These are phyloP conservation scores for Cyberlindnera japonica DNA, from an alignment of 805 yeast genomes.

Conservation along the genomic window DNA sequence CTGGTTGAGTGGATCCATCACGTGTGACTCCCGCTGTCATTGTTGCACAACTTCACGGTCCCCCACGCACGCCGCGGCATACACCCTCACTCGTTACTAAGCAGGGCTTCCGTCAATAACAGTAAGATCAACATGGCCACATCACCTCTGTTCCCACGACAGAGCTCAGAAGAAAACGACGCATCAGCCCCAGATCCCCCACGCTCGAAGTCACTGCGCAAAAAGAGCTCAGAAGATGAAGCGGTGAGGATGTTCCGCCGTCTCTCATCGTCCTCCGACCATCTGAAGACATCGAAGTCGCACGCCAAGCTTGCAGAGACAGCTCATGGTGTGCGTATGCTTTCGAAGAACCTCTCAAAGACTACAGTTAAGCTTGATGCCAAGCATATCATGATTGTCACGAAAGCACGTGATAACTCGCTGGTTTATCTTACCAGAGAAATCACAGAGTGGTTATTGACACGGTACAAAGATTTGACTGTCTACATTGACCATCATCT, in stretches of 20 bases:
- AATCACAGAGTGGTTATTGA: conserved; percentile 71
- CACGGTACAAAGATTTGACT: conserved; percentile 34
- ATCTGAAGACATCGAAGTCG: conserved; percentile 53
- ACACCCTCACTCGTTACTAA: no score
- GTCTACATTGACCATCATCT: conserved; percentile 77
- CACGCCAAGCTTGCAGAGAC: conserved; percentile 78
- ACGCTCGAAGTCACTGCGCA: conserved; percentile 4
- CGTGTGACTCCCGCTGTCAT: no score
- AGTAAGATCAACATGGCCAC: no score
- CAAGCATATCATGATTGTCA: conserved; percentile 71
- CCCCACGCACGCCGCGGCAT: no score
- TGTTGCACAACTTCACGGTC: no score
- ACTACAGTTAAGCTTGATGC: conserved; percentile 72
- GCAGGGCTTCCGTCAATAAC: no score
- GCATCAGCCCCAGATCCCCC: neutral
- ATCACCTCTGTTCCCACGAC: neutral
- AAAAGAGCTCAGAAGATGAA: conserved; percentile 17
- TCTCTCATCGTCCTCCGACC: conserved; percentile 32
- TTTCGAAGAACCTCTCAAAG: conserved; percentile 66
- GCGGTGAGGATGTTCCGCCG: conserved; percentile 21
- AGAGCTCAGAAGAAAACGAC: neutral
- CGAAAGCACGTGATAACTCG: conserved; percentile 86
- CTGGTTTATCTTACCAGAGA: conserved; percentile 73
- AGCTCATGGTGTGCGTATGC: conserved; percentile 73
- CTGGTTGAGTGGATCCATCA: no score